Conservation (phyloP, 2,329 filamentous ascomycete genomes). For the Exophiala phaeomuriformis region DNA sequence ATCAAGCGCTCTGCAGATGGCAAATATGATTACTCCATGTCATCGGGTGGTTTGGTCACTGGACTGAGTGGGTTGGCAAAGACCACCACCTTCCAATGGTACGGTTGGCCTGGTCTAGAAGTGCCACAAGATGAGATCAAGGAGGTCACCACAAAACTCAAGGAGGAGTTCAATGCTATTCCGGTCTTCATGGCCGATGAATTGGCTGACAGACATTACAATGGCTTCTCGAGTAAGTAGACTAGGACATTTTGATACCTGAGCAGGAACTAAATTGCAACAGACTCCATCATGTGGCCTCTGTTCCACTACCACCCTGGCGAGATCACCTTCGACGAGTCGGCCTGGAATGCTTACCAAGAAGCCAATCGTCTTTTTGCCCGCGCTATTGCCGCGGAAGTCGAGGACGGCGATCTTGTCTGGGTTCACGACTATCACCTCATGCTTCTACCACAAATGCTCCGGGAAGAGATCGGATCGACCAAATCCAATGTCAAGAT, state of each 20-base stretch:
- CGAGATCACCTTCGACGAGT: constrained; percentile 96
- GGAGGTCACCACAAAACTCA: constrained; percentile 66
- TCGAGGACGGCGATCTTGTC: constrained; percentile 86
- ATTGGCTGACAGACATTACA: constrained; percentile 90
- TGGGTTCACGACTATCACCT: constrained; percentile 99
- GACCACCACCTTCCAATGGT: constrained; percentile 95
- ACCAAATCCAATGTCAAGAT: constrained; percentile 90
- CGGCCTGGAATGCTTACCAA: constrained; percentile 84
- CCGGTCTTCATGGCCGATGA: constrained; percentile 93
- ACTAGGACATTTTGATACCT: background rate
- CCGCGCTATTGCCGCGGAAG: constrained; percentile 74
- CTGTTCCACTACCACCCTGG: constrained; percentile 98
- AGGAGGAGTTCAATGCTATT: constrained; percentile 80
- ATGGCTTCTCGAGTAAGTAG: constrained; percentile 84
- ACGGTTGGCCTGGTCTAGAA: constrained; percentile 93
- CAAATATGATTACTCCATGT: constrained; percentile 91
- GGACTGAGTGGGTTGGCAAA: constrained; percentile 88
- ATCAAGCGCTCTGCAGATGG: constrained; percentile 91
- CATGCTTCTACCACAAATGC: constrained; percentile 92
- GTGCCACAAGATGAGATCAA: constrained; percentile 76
- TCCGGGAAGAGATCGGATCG: constrained; percentile 77
- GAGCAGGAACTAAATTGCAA: background rate
- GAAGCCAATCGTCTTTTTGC: constrained; percentile 92
- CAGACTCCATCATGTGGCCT: constrained; percentile 95
- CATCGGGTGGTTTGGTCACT: constrained; percentile 89